Evolutionary conservation across 2,329 filamentous ascomycete species (phyloP).

Genomic region (Fusarium camptoceras): DNA sequence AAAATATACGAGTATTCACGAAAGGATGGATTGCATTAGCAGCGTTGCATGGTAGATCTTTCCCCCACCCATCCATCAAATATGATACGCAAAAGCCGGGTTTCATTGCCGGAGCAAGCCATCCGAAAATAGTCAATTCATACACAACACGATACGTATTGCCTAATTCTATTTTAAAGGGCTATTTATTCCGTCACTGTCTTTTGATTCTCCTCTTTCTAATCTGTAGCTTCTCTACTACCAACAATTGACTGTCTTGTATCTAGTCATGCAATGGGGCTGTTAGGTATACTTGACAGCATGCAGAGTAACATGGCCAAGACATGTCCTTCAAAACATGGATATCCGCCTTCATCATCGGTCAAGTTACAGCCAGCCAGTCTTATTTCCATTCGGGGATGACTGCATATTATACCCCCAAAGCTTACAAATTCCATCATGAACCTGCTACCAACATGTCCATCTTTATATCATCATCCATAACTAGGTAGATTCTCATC

Average conservation of each 20-base stretch:
- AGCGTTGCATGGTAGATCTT: slow-evolving; percentile 13
- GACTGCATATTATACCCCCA: slow-evolving; percentile 18
- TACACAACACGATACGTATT: neutral
- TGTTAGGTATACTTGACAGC: neutral
- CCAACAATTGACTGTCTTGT: neutral
- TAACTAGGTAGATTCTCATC: neutral
- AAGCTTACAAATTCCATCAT: slow-evolving; percentile 7
- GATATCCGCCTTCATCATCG: neutral
- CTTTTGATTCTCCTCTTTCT: neutral
- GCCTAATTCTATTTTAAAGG: slow-evolving; percentile 1
- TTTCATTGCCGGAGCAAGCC: slow-evolving; percentile 19
- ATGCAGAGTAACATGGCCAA: neutral
- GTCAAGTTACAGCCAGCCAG: neutral
- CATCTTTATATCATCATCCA: neutral
- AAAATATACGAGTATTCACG: neutral
- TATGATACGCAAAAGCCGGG: slow-evolving; percentile 19
- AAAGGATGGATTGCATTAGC: neutral
- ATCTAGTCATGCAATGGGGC: neutral
- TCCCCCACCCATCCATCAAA: slow-evolving; percentile 5
- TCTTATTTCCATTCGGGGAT: neutral
- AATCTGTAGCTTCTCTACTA: neutral
- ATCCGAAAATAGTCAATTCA: neutral
- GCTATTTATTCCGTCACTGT: neutral
- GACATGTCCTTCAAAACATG: neutral
- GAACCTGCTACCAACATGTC: neutral